These are phyloP conservation scores for Hymenoscyphus linearis DNA, from an alignment of 2,329 filamentous ascomycete species.

Conservation along the genomic window DNA sequence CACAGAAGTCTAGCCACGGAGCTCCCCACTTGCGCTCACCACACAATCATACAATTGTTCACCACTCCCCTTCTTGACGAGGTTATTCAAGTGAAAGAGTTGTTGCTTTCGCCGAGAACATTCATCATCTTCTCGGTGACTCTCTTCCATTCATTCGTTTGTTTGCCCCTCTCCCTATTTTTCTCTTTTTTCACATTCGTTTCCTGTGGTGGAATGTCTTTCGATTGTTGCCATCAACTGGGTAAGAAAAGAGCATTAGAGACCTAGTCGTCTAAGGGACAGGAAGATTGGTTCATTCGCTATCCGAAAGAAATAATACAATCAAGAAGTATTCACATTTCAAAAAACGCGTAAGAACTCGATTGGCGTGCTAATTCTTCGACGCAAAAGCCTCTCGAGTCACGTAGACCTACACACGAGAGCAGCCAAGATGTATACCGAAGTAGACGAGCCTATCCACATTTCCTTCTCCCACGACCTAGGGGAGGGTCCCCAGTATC, in stretches of 20 bases:
- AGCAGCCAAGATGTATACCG: not conserved
- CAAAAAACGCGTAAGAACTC: too few relatives aligned
- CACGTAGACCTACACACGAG: not conserved
- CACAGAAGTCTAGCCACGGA: not conserved
- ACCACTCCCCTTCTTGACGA: not conserved
- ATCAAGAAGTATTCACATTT: too few relatives aligned
- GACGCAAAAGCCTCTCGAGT: not conserved
- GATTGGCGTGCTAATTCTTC: not conserved
- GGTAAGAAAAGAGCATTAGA: not conserved
- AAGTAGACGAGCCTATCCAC: not conserved
- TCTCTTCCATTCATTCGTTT: not conserved
- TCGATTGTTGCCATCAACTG: not conserved
- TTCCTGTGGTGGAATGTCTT: not conserved
- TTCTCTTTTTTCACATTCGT: not conserved
- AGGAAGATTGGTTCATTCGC: not conserved
- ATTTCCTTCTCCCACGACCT: not conserved
- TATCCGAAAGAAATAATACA: too few relatives aligned
- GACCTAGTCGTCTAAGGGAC: not conserved
- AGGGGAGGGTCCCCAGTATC: not conserved
- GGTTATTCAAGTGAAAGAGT: not conserved
- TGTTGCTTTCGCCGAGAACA: not conserved
- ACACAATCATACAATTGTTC: not conserved
- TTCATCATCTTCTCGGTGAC: not conserved
- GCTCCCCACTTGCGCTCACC: not conserved
- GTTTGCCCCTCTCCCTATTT: not conserved